Percentiles rank a stretch among this genome's conserved stretches.
These are phyloP conservation scores for Rubia yunnanensis DNA, from an alignment of 257 asterid genomes.

Conservation along the genomic window DNA sequence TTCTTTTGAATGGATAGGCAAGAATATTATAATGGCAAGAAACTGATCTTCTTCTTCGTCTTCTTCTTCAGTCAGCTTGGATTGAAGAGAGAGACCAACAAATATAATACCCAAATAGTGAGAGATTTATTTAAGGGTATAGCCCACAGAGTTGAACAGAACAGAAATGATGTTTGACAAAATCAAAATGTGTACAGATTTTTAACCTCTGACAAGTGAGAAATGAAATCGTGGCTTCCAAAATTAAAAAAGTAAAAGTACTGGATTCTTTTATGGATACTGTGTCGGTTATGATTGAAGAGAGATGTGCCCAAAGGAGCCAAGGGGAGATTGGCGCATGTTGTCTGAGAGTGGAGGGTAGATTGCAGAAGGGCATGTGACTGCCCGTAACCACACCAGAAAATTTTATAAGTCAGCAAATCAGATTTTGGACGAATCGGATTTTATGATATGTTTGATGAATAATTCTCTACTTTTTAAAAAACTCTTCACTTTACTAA, in stretches of 20 bases:
- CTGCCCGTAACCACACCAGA: constrained; percentile 11
- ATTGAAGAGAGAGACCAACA: constrained; percentile 1
- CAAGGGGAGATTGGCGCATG: constrained; percentile 13
- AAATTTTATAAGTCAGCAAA: too few species aligned
- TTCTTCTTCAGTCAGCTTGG: background rate
- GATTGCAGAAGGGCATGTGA: constrained; percentile 12
- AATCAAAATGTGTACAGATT: constrained; percentile 2
- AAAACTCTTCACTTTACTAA: too few species aligned
- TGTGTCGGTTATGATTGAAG: background rate
- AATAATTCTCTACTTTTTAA: too few species aligned
- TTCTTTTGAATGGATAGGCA: background rate
- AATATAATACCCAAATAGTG: background rate
- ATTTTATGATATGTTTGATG: too few species aligned
- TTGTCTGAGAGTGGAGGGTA: constrained; percentile 18
- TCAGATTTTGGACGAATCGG: too few species aligned
- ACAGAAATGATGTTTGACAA: constrained; percentile 7
- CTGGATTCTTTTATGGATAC: constrained; percentile 1
- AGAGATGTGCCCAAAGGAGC: constrained; percentile 1
- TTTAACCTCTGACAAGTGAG: constrained; percentile 12
- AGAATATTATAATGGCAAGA: constrained; percentile 2
- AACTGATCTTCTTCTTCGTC: constrained; percentile 3
- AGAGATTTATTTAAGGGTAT: background rate
- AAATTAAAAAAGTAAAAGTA: background rate
- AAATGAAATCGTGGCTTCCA: constrained; percentile 1
- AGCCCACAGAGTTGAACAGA: constrained; percentile 8